Evolutionary conservation across 148 eudicot genomes (phyloP).

Genomic region (Arbutus unedo): DNA sequence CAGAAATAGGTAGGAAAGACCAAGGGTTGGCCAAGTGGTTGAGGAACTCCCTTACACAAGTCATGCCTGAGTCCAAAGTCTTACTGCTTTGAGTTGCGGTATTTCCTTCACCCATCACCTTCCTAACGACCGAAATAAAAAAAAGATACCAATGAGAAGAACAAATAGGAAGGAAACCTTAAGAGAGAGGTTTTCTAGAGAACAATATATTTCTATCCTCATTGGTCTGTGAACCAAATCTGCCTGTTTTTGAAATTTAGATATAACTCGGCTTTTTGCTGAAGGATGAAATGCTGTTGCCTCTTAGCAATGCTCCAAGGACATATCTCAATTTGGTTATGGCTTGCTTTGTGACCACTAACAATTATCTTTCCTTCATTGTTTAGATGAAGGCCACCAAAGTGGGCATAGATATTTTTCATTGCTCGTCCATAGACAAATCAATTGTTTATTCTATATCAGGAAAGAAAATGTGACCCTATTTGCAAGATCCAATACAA

Average conservation of each 20-base stretch:
- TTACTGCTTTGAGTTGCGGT: background rate
- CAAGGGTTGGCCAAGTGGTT: background rate
- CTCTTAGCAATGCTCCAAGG: background rate
- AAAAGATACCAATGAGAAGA: background rate
- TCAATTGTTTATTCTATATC: background rate
- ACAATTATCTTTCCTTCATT: background rate
- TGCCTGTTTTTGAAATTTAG: conserved; percentile 1
- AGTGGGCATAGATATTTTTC: background rate
- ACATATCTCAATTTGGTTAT: background rate
- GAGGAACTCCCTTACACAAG: background rate
- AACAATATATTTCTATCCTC: background rate
- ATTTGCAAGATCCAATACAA: no score
- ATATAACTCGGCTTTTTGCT: background rate
- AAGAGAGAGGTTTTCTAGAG: background rate
- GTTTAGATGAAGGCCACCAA: background rate
- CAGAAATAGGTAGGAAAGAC: background rate
- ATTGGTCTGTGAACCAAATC: conserved; percentile 1
- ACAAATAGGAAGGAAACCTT: background rate
- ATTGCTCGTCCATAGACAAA: background rate
- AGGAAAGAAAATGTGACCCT: no score
- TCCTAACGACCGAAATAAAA: background rate
- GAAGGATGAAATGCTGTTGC: background rate
- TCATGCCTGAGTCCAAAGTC: background rate
- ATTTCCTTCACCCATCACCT: background rate
- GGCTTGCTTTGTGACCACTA: background rate